Percentiles rank a stretch among this genome's conserved stretches.
These are phyloP conservation scores for Nemania sp. DNA, from an alignment of 2,329 filamentous ascomycete species.

Conservation along the genomic window DNA sequence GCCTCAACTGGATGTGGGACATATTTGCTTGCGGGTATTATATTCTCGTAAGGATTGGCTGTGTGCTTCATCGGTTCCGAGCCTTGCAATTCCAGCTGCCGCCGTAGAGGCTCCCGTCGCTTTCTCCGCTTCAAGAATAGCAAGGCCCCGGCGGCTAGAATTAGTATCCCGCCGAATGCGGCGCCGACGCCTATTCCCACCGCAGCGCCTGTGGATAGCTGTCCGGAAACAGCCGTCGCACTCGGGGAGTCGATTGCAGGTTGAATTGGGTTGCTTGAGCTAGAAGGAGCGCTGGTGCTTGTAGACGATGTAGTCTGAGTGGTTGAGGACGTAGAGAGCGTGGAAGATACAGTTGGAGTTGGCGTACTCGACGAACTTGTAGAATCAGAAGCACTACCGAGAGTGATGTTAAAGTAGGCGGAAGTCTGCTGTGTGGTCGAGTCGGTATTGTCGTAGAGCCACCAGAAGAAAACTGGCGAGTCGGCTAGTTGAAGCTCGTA, in stretches of 20 bases:
- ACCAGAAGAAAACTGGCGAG: slow-evolving; percentile 34
- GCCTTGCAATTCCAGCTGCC: neutral
- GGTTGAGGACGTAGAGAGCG: neutral
- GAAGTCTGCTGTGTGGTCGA: slow-evolving; percentile 11
- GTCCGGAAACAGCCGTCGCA: neutral
- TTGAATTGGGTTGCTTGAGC: neutral
- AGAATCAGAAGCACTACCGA: neutral
- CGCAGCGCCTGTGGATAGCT: slow-evolving; percentile 6
- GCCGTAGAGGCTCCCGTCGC: neutral
- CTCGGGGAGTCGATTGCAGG: neutral
- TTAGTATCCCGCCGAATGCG: slow-evolving; percentile 10
- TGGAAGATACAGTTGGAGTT: neutral
- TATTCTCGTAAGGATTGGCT: neutral
- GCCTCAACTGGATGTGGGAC: neutral
- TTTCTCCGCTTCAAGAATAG: slow-evolving; percentile 1
- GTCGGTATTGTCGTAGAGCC: slow-evolving; percentile 8
- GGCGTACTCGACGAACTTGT: neutral
- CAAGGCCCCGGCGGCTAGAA: neutral
- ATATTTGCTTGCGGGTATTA: neutral
- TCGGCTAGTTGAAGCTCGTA: slow-evolving; percentile 27
- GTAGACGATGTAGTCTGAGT: neutral
- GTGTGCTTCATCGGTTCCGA: neutral
- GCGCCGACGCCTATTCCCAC: slow-evolving; percentile 28
- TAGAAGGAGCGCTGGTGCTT: neutral
- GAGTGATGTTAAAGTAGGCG: slow-evolving; percentile 29